Percentiles rank a stretch among this genome's conserved stretches.
Conservation (phyloP, 768 basidiomycete species). For the Peribolospora kevripleyi region DNA sequence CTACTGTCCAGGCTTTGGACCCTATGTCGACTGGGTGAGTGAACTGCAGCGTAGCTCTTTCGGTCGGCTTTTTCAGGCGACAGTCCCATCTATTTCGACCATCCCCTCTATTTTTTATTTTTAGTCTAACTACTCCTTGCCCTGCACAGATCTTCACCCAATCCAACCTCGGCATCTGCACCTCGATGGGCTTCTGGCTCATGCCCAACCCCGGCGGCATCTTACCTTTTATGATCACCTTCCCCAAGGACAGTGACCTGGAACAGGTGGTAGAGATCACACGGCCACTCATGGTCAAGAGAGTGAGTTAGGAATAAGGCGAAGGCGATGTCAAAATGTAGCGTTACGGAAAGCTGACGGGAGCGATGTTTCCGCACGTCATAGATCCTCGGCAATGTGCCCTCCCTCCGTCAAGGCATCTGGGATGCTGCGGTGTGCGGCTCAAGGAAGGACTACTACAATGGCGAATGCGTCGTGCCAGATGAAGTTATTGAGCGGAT, state of each 20-base stretch:
- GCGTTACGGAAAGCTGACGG: no score
- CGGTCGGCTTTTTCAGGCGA: no score
- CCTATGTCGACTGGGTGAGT: slow-evolving; percentile 6
- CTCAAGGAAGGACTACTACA: slow-evolving; percentile 1
- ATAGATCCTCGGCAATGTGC: slow-evolving; percentile 1
- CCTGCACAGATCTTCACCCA: no score
- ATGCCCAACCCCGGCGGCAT: slow-evolving; percentile 8
- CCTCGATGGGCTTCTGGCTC: slow-evolving; percentile 8
- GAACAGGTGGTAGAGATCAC: not conserved
- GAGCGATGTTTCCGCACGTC: not conserved
- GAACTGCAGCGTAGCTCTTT: no score
- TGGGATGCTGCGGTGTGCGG: not conserved
- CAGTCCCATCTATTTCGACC: no score
- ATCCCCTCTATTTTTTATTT: slow-evolving; percentile 3
- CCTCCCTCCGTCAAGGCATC: slow-evolving; percentile 4
- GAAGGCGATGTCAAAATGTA: no score
- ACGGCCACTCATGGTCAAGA: not conserved
- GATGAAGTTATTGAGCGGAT: slow-evolving; percentile 1
- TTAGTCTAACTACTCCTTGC: slow-evolving; percentile 6
- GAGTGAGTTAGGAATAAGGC: no score
- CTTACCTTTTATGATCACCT: slow-evolving; percentile 9
- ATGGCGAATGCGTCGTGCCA: not conserved
- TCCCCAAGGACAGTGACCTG: slow-evolving; percentile 5
- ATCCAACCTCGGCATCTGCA: not conserved
- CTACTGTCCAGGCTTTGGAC: not conserved